phyloP scores from a whole-genome alignment of 306 rosid species.

The Dryas alaskensis region DNA sequence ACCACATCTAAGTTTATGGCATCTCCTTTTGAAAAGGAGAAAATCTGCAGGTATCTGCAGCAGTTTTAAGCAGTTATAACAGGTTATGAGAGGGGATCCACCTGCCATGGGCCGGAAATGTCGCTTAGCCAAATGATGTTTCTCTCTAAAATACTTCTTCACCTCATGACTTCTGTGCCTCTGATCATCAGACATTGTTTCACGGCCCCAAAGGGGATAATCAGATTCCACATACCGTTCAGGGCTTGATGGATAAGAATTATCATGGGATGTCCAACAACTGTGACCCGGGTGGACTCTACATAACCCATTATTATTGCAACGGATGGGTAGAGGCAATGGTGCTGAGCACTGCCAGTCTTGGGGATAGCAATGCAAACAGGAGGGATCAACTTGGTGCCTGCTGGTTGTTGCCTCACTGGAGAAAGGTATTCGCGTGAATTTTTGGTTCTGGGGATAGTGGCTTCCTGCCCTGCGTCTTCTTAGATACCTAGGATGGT shows the following conservation, averaged over 20 bases:
- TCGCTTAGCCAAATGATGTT: constrained; percentile 44
- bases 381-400: constrained; percentile 47
- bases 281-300: constrained; percentile 40
- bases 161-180: constrained; percentile 37
- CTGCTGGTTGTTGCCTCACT: constrained; percentile 55
- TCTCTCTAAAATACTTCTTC: constrained; percentile 48
- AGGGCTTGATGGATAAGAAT: constrained; percentile 51
- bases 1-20: constrained; percentile 71
- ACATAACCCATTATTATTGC: constrained; percentile 28
- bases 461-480: constrained; percentile 41
- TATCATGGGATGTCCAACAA: constrained; percentile 30
- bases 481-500: constrained; percentile 38
- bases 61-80: constrained; percentile 58
- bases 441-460: constrained; percentile 37
- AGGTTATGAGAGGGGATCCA: constrained; percentile 81
- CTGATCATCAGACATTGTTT: constrained; percentile 40
- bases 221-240: constrained; percentile 36
- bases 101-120: constrained; percentile 78
- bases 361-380: constrained; percentile 39
- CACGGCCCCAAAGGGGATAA: constrained; percentile 38
- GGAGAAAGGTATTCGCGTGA: constrained; percentile 57
- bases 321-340: constrained; percentile 36
- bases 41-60: constrained; percentile 81
- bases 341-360: constrained; percentile 52
- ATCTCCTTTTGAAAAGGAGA: constrained; percentile 54